phyloP scores from a whole-genome alignment of 495 filamentous ascomycete genomes.

The Arthonia radiata region DNA sequence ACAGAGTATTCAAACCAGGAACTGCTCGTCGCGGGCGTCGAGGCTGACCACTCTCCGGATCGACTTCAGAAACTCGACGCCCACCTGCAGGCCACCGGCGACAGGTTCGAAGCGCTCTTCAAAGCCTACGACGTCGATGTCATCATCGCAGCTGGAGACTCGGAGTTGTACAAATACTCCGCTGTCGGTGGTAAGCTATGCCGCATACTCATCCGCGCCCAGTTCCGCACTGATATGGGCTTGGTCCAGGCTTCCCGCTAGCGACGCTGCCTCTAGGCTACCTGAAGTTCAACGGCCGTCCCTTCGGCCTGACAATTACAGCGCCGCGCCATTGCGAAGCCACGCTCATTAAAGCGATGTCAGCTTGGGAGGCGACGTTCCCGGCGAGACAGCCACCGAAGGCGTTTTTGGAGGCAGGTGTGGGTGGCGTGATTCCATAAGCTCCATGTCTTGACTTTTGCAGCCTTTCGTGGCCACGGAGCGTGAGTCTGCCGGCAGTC shows the following conservation, averaged over 20 bases:
- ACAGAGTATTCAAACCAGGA: too few relatives aligned
- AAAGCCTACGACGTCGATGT: slow-evolving; percentile 7
- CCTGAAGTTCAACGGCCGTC: slow-evolving; percentile 11
- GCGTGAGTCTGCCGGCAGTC: too few relatives aligned
- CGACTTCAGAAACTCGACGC: slow-evolving; percentile 1
- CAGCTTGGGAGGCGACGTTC: slow-evolving; percentile 12
- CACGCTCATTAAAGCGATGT: slow-evolving; percentile 9
- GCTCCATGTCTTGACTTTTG: too few relatives aligned
- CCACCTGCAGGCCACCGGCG: slow-evolving; percentile 1
- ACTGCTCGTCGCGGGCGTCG: too few relatives aligned
- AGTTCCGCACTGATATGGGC: too few relatives aligned
- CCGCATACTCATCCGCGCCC: too few relatives aligned
- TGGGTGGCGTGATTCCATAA: too few relatives aligned
- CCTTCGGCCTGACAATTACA: slow-evolving; percentile 8
- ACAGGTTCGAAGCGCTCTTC: slow-evolving; percentile 8
- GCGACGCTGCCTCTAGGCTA: slow-evolving; percentile 9
- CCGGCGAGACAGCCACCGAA: too few relatives aligned
- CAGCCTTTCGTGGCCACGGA: too few relatives aligned
- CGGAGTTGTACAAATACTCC: slow-evolving; percentile 7
- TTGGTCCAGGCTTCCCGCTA: slow-evolving; percentile 10
- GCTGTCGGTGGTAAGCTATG: too few relatives aligned
- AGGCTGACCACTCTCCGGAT: too few relatives aligned
- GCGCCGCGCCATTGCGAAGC: slow-evolving; percentile 6
- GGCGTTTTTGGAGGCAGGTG: too few relatives aligned
- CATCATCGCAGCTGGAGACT: slow-evolving; percentile 8